Percentiles rank a stretch among this genome's conserved stretches.
Conservation (phyloP, 1,284 basidiomycete species). For the Apiotrichum gracile region DNA sequence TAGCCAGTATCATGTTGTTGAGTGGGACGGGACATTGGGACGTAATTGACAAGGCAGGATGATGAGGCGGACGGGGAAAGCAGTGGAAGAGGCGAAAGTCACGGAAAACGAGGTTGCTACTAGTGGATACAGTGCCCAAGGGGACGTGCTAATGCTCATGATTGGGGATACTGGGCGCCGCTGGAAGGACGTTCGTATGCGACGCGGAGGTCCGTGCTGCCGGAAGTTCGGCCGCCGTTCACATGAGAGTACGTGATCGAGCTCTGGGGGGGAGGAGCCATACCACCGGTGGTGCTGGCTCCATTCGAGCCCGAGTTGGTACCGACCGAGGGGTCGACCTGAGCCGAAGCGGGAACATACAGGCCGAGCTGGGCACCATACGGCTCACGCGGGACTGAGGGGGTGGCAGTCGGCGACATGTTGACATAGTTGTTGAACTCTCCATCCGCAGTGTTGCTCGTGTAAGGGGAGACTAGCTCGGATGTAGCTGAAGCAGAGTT, state of each 20-base stretch:
- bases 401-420: conserved; percentile 2
- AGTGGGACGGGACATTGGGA: neutral
- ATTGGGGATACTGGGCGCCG: neutral
- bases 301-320: neutral
- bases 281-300: neutral
- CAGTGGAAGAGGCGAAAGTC: neutral
- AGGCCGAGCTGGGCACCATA: neutral
- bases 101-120: neutral
- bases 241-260: neutral
- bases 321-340: neutral
- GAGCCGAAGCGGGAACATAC: neutral
- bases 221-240: neutral
- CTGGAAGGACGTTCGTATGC: neutral
- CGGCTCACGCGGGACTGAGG: neutral
- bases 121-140: neutral
- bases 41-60: too few relatives aligned
- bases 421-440: conserved; percentile 10
- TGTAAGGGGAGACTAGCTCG: neutral
- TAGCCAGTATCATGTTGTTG: neutral
- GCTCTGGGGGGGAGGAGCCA: neutral
- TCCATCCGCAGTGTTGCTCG: neutral
- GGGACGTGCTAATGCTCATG: neutral
- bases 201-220: neutral
- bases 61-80: too few relatives aligned
- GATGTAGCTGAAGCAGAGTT: neutral